Evolutionary conservation across 23 red algal genomes (phyloP), one percentile per base, ranked within the genome.

Genomic region (Gracilaria vermiculophylla): DNA sequence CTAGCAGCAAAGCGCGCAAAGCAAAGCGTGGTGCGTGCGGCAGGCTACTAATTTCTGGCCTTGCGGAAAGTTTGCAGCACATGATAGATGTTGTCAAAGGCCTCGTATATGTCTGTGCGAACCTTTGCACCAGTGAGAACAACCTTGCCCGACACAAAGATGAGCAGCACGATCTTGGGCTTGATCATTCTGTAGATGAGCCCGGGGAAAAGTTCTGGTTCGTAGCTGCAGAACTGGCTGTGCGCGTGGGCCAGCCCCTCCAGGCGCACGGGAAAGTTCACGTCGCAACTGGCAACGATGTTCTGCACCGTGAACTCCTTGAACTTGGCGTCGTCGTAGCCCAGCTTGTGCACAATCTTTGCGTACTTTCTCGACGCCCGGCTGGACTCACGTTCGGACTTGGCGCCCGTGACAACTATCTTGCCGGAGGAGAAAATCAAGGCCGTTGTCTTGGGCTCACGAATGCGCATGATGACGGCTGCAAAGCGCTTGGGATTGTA

Each of bases 401-500:
- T 94, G 34, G 92, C 97, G 12, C 97, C 97, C 3, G 97, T 99
- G 5, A 99, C 92, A 35, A 99, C 97, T 55, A 99, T 94, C 66
- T 99, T 99, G 33, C 97, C 97, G 2, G 92, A 95, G 34, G 91
- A 95, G 67, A 99, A 99, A 50, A 99, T 99, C 36, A 99, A 79
- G 37, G 97, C 97, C 28, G 97, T 99, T 27, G 97, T 99, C 67
- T 95, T 95, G 13, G 97, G 97, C 11, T 99, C 97, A 19, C 97
- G 86, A 76, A 99, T 96, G 6, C 97, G 82, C 97, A 99, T 99
- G 48, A 99, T 95, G 32, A 99, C 97, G 14, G 97, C 97, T n/a
- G 93, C 93, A 86, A 99, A 99, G 52, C 97, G 97, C 83, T 99
- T 95, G n/a, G 97, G 97, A 58, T 99, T 99, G 75, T 99, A 99